Conservation (phyloP, 2,329 filamentous ascomycete genomes). For the Dactylonectria estremocensis region DNA sequence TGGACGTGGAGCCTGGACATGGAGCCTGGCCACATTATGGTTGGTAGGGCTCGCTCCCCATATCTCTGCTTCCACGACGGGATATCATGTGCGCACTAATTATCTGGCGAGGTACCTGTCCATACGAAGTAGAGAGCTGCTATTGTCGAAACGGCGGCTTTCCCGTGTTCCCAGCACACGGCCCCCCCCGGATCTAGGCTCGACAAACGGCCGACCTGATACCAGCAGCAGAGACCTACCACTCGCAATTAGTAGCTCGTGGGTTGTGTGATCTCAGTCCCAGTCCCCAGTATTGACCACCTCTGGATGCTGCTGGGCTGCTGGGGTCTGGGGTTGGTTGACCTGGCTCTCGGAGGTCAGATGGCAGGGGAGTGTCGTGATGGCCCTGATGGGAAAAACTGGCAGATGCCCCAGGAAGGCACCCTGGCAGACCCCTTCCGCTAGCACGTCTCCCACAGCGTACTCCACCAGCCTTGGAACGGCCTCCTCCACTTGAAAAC, state of each 20-base stretch:
- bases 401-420: slow-evolving; percentile 31
- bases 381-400: neutral
- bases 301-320: slow-evolving; percentile 31
- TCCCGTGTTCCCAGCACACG: slow-evolving; percentile 15
- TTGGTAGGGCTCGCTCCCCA: slow-evolving; percentile 12
- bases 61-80: neutral
- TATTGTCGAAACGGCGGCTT: neutral
- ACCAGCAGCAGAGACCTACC: slow-evolving; percentile 28
- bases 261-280: slow-evolving; percentile 28
- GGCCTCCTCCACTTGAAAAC: slow-evolving; percentile 40
- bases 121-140: neutral
- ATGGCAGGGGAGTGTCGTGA: slow-evolving; percentile 37
- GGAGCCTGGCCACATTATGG: neutral
- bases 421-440: neutral
- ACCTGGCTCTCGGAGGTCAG: slow-evolving; percentile 28
- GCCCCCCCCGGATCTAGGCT: slow-evolving; percentile 23
- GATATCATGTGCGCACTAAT: neutral
- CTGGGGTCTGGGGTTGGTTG: slow-evolving; percentile 33
- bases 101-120: no score
- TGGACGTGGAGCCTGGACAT: neutral
- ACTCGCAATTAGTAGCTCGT: slow-evolving; percentile 21
- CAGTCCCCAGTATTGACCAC: slow-evolving; percentile 17
- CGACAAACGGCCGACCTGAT: slow-evolving; percentile 36
- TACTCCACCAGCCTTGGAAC: slow-evolving; percentile 30
- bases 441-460: no score